Conservation (phyloP, 2,329 filamentous ascomycete genomes). For the Scorias spongiosa region DNA sequence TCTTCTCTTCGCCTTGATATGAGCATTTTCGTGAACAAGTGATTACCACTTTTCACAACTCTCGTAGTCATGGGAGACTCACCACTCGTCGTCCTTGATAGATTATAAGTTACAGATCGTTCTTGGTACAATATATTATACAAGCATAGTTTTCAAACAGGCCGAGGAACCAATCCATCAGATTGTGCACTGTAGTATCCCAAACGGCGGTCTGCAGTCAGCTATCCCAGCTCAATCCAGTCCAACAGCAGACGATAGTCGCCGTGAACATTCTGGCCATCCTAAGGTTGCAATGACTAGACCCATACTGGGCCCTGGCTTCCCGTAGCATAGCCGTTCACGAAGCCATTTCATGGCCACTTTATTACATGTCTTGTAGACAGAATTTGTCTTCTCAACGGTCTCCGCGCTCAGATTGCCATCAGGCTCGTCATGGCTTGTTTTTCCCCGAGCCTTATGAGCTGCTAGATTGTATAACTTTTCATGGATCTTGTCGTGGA, state of each 20-base stretch:
- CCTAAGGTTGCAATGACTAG: conserved; percentile 42
- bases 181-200: too few species aligned
- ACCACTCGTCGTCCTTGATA: too few species aligned
- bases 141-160: too few species aligned
- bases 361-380: not conserved
- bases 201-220: too few species aligned
- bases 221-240: conserved; percentile 25
- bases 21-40: too few species aligned
- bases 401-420: not conserved
- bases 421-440: not conserved
- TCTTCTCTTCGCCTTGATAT: too few species aligned
- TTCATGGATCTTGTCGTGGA: not conserved
- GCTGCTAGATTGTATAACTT: not conserved
- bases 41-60: too few species aligned
- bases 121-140: too few species aligned
- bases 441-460: not conserved
- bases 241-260: conserved; percentile 21
- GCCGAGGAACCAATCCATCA: too few species aligned
- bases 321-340: conserved; percentile 39
- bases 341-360: conserved; percentile 30
- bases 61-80: too few species aligned
- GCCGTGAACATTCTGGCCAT: conserved; percentile 30
- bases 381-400: not conserved
- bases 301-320: conserved; percentile 37
- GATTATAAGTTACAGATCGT: too few species aligned